Evolutionary conservation across 1,284 basidiomycete species (phyloP).

Genomic region (Rhodotorula glutinis): DNA sequence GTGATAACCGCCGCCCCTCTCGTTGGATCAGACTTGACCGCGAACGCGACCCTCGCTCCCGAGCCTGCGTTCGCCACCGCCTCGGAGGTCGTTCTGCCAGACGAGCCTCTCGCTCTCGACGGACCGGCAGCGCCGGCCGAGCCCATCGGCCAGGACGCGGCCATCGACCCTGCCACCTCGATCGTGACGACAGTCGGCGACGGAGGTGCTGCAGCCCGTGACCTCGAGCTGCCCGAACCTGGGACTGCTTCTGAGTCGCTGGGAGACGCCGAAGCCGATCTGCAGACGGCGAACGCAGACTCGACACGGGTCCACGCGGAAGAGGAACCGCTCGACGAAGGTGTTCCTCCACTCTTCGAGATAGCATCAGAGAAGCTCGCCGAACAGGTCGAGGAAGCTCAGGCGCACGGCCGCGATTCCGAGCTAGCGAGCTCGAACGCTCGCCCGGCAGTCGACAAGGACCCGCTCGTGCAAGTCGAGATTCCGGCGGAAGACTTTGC

Average conservation of each 20-base stretch:
- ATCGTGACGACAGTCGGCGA: constrained; percentile 1
- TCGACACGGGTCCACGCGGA: too few relatives aligned
- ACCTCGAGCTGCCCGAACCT: not conserved
- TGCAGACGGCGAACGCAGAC: not conserved
- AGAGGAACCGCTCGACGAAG: not conserved
- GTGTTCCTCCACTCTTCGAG: not conserved
- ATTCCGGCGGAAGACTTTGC: constrained; percentile 5
- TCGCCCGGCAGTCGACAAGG: constrained; percentile 26
- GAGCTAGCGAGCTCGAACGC: not conserved
- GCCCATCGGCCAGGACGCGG: not conserved
- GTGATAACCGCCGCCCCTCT: not conserved
- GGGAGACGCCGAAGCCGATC: not conserved
- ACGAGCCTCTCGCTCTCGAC: not conserved
- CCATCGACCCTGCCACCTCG: too few relatives aligned
- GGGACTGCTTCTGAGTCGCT: not conserved
- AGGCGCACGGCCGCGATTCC: not conserved
- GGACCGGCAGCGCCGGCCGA: not conserved
- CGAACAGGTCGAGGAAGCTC: not conserved
- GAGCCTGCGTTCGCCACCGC: not conserved
- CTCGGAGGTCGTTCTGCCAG: not conserved
- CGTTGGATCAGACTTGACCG: not conserved
- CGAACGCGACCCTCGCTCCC: not conserved
- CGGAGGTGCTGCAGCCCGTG: constrained; percentile 10
- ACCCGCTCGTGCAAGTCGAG: constrained; percentile 17
- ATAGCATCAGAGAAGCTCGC: not conserved